Evolutionary conservation across 768 basidiomycete genomes (phyloP), one percentile per base, ranked within the genome.

Genomic region (Psilocybe cubensis): DNA sequence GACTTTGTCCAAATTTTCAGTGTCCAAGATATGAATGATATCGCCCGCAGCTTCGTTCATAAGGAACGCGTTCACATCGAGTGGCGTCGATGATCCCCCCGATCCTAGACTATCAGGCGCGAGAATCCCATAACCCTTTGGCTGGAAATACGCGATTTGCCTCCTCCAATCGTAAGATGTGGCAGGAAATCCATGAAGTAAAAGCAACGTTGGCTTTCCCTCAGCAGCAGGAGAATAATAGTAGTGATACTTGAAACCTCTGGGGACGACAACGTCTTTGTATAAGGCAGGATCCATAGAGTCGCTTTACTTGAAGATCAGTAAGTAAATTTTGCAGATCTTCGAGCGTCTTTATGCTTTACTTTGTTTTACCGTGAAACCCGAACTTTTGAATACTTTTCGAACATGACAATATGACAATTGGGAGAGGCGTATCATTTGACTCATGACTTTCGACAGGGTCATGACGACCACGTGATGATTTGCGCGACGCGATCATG

Each of bases 21-120:
- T 52, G 55, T 80, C 73, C 29, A 82, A 56, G 20, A 81, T 73
- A 46, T 80, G 79, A 14, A 79, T 48, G 18, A 81, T 55, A 61
- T 81, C 79, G 45, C 76, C 67, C 53, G 71, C 72, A 41, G 83
- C 67, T 24, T 70, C 65, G 55, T 66, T 77, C 12, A 68, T 59
- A 20, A 68, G 62, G 66, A 82, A 84, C 21, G 64, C 70, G 31
- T 68, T 67, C 1, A 70, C 56, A 25, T 80, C 75, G 2, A 62
- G 61, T 3, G 83, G 83, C 59, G 80, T 82, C 55, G 76, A 75
- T 0, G 79, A 78, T 0, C 70, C 75, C 12, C 82, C 83, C 46
- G 81, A 82, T 10, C 82, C 83, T 14, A 83, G 72, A 66, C 79
- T 69, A 57, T 84, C 82, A 10, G 78, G 82, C 8, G 72, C 80